Evolutionary conservation across 164 flowering plant species (phyloP).

Genomic region (Vitis riparia): DNA sequence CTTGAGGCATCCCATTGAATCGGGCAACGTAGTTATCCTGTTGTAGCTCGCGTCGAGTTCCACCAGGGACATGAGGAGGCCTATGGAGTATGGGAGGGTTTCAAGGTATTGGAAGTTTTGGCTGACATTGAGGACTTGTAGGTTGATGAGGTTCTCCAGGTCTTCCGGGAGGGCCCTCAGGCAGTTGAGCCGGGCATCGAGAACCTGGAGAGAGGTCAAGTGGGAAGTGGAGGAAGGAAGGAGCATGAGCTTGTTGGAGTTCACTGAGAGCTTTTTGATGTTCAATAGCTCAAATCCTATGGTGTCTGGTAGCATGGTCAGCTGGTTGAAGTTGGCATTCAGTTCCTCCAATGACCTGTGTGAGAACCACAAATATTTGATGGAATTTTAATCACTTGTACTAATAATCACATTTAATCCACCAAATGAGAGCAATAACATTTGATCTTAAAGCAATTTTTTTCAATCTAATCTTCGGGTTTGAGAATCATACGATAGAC

Average conservation of each 20-base stretch:
- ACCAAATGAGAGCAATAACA: too few relatives aligned
- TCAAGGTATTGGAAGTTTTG: constrained; percentile 85
- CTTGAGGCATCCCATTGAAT: constrained; percentile 70
- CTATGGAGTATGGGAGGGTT: constrained; percentile 72
- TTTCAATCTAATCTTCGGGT: too few relatives aligned
- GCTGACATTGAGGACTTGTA: constrained; percentile 74
- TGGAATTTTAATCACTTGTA: too few relatives aligned
- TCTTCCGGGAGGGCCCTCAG: constrained; percentile 75
- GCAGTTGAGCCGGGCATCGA: constrained; percentile 90
- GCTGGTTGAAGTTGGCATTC: constrained; percentile 88
- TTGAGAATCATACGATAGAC: too few relatives aligned
- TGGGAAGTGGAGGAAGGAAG: constrained; percentile 74
- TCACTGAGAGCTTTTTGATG: constrained; percentile 71
- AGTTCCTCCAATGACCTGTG: constrained; percentile 76
- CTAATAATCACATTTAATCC: too few relatives aligned
- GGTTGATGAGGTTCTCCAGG: constrained; percentile 77
- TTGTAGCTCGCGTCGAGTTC: constrained; percentile 91
- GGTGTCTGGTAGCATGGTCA: constrained; percentile 69
- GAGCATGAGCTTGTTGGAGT: constrained; percentile 74
- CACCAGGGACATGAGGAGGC: constrained; percentile 70
- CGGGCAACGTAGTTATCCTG: constrained; percentile 55
- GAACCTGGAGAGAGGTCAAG: constrained; percentile 53
- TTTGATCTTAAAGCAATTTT: too few relatives aligned
- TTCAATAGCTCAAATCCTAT: constrained; percentile 77
- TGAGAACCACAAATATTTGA: not conserved